Conservation (phyloP, 768 basidiomycete species). For the Trametes cubensis region DNA sequence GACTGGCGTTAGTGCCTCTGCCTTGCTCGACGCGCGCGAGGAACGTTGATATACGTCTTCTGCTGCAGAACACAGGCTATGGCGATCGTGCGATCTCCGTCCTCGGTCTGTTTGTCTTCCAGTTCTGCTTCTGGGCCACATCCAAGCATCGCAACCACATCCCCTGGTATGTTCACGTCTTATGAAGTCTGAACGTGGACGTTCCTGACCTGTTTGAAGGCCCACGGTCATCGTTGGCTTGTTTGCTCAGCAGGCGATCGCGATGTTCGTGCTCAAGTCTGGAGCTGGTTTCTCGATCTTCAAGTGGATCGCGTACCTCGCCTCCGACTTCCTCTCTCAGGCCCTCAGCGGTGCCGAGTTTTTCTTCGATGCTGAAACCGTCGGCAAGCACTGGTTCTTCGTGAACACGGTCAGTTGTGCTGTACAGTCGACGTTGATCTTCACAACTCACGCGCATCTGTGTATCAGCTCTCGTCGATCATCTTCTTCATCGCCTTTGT, state of each 20-base stretch:
- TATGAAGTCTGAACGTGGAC: neutral
- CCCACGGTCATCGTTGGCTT: constrained; percentile 88
- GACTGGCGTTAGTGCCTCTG: constrained; percentile 45
- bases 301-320: constrained; percentile 78
- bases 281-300: constrained; percentile 83
- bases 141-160: constrained; percentile 66
- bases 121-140: constrained; percentile 68
- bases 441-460: constrained; percentile 6
- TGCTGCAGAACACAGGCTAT: constrained; percentile 58
- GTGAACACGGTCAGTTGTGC: constrained; percentile 62
- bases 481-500: constrained; percentile 95
- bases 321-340: constrained; percentile 76
- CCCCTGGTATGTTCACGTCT: constrained; percentile 60
- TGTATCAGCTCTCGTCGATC: constrained; percentile 63
- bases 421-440: neutral
- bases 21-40: constrained; percentile 2
- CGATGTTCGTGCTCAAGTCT: constrained; percentile 87
- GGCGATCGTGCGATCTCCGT: constrained; percentile 83
- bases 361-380: constrained; percentile 75
- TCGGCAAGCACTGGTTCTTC: constrained; percentile 81
- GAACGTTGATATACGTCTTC: constrained; percentile 22
- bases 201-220: constrained; percentile 42
- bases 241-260: constrained; percentile 82
- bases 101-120: constrained; percentile 79
- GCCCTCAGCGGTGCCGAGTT: constrained; percentile 72